Conservation (phyloP, 2,329 filamentous ascomycete species). For the Capronia epimyces region DNA sequence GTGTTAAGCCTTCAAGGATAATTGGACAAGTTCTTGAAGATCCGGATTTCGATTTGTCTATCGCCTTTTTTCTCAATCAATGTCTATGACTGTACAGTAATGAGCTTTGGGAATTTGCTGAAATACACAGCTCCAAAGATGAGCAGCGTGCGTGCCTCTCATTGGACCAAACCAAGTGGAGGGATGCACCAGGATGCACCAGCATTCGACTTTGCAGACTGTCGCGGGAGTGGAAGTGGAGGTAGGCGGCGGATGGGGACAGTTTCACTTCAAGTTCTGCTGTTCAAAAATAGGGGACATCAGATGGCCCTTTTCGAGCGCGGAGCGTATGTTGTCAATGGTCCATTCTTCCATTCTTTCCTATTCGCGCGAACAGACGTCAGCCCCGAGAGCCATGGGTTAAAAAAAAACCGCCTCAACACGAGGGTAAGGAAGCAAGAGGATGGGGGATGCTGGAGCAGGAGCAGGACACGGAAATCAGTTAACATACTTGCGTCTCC, state of each 20-base stretch:
- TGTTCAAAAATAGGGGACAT: constrained; percentile 9
- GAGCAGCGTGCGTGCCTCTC: background rate
- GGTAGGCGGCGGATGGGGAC: background rate
- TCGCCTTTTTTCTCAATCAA: no score
- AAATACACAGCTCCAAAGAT: background rate
- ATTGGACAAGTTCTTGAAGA: no score
- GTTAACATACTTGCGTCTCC: constrained; percentile 43
- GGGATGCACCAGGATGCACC: no score
- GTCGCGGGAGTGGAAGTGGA: background rate
- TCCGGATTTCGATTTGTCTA: no score
- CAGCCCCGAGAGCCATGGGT: no score
- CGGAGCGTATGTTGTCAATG: constrained; percentile 25
- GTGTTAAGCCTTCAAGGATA: background rate
- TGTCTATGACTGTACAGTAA: background rate
- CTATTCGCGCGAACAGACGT: constrained; percentile 32
- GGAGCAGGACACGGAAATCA: background rate
- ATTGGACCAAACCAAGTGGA: no score
- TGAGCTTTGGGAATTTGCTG: background rate
- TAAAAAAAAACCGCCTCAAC: background rate
- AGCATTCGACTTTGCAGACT: no score
- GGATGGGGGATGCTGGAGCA: background rate
- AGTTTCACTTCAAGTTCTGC: background rate
- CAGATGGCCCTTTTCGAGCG: constrained; percentile 4
- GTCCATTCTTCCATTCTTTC: constrained; percentile 42
- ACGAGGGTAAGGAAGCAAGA: background rate